phyloP scores from a whole-genome alignment of 2,329 filamentous ascomycete species.

The Hymenoscyphus albidus region DNA sequence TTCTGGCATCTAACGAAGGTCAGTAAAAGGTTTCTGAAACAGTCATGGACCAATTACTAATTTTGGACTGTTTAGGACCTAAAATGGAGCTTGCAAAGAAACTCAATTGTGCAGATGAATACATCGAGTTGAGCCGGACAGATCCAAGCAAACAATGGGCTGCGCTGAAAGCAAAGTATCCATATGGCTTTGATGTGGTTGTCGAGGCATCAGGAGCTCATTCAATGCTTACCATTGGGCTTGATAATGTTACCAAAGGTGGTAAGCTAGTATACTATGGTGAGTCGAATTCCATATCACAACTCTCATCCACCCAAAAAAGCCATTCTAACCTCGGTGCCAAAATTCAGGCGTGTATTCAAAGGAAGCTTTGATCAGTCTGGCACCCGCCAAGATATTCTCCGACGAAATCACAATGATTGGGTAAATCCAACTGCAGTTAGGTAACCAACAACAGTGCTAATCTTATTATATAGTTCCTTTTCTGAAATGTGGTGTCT shows the following conservation, averaged over 20 bases:
- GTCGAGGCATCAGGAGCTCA: constrained; percentile 21
- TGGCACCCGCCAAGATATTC: constrained; percentile 15
- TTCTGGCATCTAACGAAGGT: constrained; percentile 19
- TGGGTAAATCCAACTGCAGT: constrained; percentile 11
- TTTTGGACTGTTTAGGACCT: neutral
- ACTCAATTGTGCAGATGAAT: constrained; percentile 20
- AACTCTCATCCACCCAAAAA: neutral
- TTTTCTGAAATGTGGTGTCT: constrained; percentile 24
- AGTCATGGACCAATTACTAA: neutral
- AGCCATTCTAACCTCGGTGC: neutral
- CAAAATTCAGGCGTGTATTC: constrained; percentile 11
- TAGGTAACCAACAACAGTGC: neutral
- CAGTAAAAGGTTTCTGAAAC: neutral
- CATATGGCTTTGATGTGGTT: constrained; percentile 21
- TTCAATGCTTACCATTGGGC: constrained; percentile 15
- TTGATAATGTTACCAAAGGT: constrained; percentile 20
- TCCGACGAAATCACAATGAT: constrained; percentile 22
- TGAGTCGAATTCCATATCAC: neutral
- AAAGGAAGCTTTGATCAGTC: constrained; percentile 21
- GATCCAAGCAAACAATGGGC: constrained; percentile 19
- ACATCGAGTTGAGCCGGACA: constrained; percentile 18
- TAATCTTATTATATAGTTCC: constrained; percentile 10
- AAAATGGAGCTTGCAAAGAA: constrained; percentile 23
- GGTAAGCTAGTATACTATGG: constrained; percentile 22
- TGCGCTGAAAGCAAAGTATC: constrained; percentile 20